These are phyloP conservation scores for Tricharina praecox DNA, from an alignment of 495 filamentous ascomycete genomes.

Conservation along the genomic window DNA sequence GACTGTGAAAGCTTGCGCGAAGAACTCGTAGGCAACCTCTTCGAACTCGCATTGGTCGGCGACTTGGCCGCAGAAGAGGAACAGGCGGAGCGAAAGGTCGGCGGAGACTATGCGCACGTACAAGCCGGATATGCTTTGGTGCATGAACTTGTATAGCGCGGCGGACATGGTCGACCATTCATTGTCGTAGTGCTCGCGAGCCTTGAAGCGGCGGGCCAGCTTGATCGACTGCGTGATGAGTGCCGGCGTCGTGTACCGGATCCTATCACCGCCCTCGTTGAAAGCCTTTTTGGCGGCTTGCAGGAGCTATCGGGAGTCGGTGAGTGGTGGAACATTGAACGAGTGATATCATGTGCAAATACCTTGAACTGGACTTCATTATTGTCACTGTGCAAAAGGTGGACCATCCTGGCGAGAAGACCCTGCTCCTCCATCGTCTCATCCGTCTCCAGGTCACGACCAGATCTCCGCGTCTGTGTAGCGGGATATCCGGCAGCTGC, in stretches of 20 bases:
- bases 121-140: slow-evolving; percentile 67
- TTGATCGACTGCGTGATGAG: slow-evolving; percentile 80
- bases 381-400: slow-evolving; percentile 62
- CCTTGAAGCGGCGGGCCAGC: slow-evolving; percentile 75
- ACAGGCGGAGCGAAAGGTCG: slow-evolving; percentile 74
- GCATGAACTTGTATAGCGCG: slow-evolving; percentile 86
- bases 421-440: slow-evolving; percentile 97
- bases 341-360: slow-evolving; percentile 10
- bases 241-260: slow-evolving; percentile 86
- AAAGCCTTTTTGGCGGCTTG: slow-evolving; percentile 80
- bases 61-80: slow-evolving; percentile 78
- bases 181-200: slow-evolving; percentile 83
- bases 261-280: slow-evolving; percentile 81
- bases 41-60: slow-evolving; percentile 86
- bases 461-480: slow-evolving; percentile 44
- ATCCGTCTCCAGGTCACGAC: slow-evolving; percentile 58
- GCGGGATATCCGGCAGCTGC: slow-evolving; percentile 71
- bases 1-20: slow-evolving; percentile 93
- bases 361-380: slow-evolving; percentile 89
- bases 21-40: slow-evolving; percentile 95
- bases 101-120: slow-evolving; percentile 75
- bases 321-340: background rate
- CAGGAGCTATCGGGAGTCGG: slow-evolving; percentile 44
- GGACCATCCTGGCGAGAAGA: slow-evolving; percentile 80
- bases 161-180: slow-evolving; percentile 84